Evolutionary conservation across 495 filamentous ascomycete genomes (phyloP).

Genomic region (Penicillium angulare): DNA sequence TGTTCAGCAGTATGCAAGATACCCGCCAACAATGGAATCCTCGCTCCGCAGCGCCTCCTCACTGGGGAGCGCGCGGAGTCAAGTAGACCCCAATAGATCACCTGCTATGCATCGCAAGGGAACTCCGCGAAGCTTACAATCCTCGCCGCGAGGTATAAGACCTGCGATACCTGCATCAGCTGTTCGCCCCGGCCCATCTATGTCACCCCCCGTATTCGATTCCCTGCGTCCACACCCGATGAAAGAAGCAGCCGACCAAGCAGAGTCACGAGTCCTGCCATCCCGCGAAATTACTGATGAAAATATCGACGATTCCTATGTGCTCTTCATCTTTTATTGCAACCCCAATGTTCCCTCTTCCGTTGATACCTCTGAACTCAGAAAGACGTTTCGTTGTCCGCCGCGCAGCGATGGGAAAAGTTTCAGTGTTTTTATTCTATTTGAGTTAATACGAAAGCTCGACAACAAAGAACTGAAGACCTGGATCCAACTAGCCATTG

Average conservation of each 20-base stretch:
- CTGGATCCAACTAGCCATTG: constrained; percentile 87
- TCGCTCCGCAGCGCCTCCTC: constrained; percentile 45
- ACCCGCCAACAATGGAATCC: constrained; percentile 39
- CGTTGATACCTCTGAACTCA: constrained; percentile 71
- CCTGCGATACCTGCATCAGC: constrained; percentile 31
- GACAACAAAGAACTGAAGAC: constrained; percentile 92
- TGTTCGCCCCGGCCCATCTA: constrained; percentile 36
- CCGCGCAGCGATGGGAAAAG: constrained; percentile 91
- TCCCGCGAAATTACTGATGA: constrained; percentile 66
- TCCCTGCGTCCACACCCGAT: constrained; percentile 27
- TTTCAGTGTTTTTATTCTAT: constrained; percentile 81
- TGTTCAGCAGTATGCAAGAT: constrained; percentile 46
- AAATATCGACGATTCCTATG: constrained; percentile 84
- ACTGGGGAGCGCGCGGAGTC: constrained; percentile 41
- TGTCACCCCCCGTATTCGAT: constrained; percentile 45
- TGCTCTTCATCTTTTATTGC: constrained; percentile 88
- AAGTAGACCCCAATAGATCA: constrained; percentile 37
- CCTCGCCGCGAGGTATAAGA: constrained; percentile 39
- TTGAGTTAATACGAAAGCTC: constrained; percentile 77
- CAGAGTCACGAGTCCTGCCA: constrained; percentile 55
- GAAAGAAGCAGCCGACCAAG: constrained; percentile 36
- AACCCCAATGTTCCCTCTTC: constrained; percentile 72
- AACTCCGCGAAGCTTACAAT: constrained; percentile 45
- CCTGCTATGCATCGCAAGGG: constrained; percentile 42
- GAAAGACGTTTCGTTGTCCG: constrained; percentile 76